These are phyloP conservation scores for Fonsecaea pedrosoi DNA, from an alignment of 2,329 filamentous ascomycete genomes.

Conservation along the genomic window DNA sequence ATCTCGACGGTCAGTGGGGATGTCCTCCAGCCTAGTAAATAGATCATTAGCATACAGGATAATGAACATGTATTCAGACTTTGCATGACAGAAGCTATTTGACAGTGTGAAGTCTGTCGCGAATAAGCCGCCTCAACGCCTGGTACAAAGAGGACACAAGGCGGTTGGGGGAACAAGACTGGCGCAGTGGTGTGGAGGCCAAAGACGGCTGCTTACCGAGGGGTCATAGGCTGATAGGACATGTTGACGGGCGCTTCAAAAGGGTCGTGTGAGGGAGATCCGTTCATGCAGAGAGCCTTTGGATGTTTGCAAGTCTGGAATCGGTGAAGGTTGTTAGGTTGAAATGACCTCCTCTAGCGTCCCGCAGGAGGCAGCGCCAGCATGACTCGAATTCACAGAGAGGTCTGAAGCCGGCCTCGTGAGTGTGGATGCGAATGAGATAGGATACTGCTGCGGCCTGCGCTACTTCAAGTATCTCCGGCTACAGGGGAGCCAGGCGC, in stretches of 20 bases:
- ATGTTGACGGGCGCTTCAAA: neutral
- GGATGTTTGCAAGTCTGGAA: neutral
- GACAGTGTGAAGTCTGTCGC: neutral
- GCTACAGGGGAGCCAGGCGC: neutral
- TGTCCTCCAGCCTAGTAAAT: neutral
- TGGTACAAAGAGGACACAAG: neutral
- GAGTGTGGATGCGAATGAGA: neutral
- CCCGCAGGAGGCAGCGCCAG: neutral
- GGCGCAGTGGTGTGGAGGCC: neutral
- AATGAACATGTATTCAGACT: neutral
- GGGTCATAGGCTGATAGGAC: conserved; percentile 17
- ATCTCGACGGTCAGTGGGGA: conserved; percentile 2
- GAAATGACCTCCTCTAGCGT: neutral
- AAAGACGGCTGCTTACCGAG: conserved; percentile 9
- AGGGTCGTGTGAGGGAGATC: neutral
- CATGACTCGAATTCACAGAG: neutral
- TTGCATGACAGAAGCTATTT: neutral
- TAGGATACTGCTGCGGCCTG: neutral
- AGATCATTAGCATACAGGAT: neutral
- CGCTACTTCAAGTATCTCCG: neutral
- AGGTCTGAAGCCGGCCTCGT: neutral
- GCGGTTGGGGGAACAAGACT: neutral
- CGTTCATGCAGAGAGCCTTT: neutral
- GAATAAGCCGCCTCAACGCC: neutral
- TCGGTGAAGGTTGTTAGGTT: neutral